Conservation (phyloP, 2,329 filamentous ascomycete species). For the Amauroascus verrucosus region DNA sequence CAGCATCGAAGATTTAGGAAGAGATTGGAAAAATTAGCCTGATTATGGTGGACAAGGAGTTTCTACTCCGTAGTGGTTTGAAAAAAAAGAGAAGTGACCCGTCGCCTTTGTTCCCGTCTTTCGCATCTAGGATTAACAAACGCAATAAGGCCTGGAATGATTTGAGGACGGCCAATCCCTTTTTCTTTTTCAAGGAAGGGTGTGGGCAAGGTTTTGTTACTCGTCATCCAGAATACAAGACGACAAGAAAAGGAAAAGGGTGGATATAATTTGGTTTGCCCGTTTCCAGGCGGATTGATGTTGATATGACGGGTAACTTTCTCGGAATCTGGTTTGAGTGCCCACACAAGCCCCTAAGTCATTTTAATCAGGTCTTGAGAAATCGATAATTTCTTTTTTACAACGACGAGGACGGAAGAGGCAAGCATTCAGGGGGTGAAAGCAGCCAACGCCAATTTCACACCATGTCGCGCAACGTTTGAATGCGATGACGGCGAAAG, state of each 20-base stretch:
- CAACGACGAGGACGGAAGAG: not conserved
- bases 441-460: not conserved
- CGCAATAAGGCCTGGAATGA: no score
- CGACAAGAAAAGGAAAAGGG: not conserved
- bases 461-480: not conserved
- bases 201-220: not conserved
- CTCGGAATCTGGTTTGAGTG: not conserved
- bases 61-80: no score
- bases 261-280: not conserved
- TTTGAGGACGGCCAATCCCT: not conserved
- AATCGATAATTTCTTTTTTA: conserved; percentile 9
- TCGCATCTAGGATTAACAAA: no score
- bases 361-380: conserved; percentile 6
- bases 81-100: no score
- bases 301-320: conserved; percentile 6
- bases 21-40: no score
- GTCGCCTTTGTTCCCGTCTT: no score
- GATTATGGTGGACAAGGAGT: no score
- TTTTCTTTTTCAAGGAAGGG: not conserved
- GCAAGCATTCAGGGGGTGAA: not conserved
- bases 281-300: not conserved
- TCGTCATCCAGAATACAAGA: not conserved
- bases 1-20: no score
- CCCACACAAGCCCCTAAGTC: conserved; percentile 10
- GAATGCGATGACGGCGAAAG: no score